phyloP scores from a whole-genome alignment of 176 grass and related monocot species.

The Luzula sylvatica region DNA sequence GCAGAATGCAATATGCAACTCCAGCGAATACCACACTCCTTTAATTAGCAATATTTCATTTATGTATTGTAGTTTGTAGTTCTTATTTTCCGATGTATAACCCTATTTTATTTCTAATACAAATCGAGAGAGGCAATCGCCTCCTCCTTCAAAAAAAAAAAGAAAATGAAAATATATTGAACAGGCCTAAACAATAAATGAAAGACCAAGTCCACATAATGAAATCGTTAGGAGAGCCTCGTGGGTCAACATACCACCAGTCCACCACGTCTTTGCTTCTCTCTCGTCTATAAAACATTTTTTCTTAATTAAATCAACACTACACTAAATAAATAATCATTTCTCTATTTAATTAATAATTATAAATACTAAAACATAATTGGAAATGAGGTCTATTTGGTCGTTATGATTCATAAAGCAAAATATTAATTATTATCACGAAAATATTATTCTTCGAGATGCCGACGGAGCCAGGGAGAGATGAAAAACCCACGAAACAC shows the following conservation, averaged over 20 bases:
- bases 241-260: constrained; percentile 18
- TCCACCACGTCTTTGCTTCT: neutral
- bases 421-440: neutral
- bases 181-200: neutral
- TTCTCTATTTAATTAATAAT: neutral
- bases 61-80: too few species aligned
- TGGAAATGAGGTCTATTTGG: neutral
- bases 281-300: constrained; percentile 20
- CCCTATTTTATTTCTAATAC: too few species aligned
- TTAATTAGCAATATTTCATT: too few species aligned
- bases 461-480: neutral
- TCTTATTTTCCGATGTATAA: too few species aligned
- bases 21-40: too few species aligned
- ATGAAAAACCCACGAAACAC: constrained; percentile 17
- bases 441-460: constrained; percentile 11
- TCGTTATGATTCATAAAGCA: neutral
- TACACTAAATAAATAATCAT: neutral
- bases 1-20: too few species aligned
- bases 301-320: constrained; percentile 4
- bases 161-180: too few species aligned
- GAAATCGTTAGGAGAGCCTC: neutral
- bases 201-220: neutral
- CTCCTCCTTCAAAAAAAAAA: too few species aligned
- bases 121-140: too few species aligned
- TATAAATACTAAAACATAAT: constrained; percentile 3